phyloP scores from a whole-genome alignment of 805 yeast species.

The Pichia thaimueangensis region DNA sequence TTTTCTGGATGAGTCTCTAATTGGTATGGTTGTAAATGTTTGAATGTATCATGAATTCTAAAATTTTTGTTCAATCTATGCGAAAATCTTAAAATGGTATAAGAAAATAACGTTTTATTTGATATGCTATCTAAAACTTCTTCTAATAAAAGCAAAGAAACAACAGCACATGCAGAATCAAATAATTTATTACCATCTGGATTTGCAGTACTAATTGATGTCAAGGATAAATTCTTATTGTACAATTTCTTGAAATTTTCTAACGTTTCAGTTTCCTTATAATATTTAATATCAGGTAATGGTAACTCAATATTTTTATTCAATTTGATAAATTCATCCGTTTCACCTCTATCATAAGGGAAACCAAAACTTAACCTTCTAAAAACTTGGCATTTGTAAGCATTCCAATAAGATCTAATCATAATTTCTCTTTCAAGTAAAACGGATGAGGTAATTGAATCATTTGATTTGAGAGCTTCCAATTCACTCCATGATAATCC shows the following conservation, averaged over 20 bases:
- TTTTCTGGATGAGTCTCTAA: slow-evolving; percentile 6
- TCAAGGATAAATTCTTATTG: slow-evolving; percentile 11
- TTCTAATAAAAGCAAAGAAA: slow-evolving; percentile 28
- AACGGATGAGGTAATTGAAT: background rate
- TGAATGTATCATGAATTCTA: slow-evolving; percentile 4
- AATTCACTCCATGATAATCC: background rate
- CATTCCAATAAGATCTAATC: slow-evolving; percentile 33
- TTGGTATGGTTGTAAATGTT: slow-evolving; percentile 9
- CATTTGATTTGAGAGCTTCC: background rate
- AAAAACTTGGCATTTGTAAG: slow-evolving; percentile 32
- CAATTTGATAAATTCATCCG: slow-evolving; percentile 19
- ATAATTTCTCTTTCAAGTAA: slow-evolving; percentile 29
- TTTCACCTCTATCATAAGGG: slow-evolving; percentile 25
- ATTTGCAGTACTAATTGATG: slow-evolving; percentile 15
- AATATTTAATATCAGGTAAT: slow-evolving; percentile 24
- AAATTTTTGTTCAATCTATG: slow-evolving; percentile 6
- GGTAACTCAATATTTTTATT: slow-evolving; percentile 33
- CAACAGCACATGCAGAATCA: slow-evolving; percentile 28
- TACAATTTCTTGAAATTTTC: slow-evolving; percentile 14
- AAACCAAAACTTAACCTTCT: slow-evolving; percentile 31
- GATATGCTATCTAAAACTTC: slow-evolving; percentile 31
- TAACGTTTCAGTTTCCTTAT: slow-evolving; percentile 10
- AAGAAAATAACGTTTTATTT: slow-evolving; percentile 21
- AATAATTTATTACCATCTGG: slow-evolving; percentile 12
- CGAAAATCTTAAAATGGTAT: slow-evolving; percentile 19